Conservation (phyloP, 164 flowering plant species). For the Brasenia schreberi region DNA sequence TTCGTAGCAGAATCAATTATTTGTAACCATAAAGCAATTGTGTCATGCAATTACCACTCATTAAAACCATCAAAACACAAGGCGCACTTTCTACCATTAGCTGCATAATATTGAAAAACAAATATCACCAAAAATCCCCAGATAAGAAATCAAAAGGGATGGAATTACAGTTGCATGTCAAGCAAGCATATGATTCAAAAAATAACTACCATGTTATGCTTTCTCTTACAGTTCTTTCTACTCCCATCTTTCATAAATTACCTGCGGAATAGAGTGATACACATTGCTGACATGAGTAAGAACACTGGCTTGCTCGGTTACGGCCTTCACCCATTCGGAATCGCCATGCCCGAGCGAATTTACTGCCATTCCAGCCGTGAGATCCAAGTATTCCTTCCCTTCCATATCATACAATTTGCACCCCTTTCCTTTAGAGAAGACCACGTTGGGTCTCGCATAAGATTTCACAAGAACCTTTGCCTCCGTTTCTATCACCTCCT, state of each 20-base stretch:
- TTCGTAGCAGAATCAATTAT: too few species aligned
- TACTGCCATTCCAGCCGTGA: slow-evolving; percentile 79
- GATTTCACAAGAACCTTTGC: slow-evolving; percentile 54
- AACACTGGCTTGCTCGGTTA: slow-evolving; percentile 42
- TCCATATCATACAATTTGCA: slow-evolving; percentile 75
- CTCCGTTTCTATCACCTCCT: slow-evolving; percentile 54
- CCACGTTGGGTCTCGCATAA: slow-evolving; percentile 60
- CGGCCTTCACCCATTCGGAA: slow-evolving; percentile 60
- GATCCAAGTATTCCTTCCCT: slow-evolving; percentile 79
- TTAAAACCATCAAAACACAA: too few species aligned
- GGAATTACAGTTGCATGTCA: too few species aligned
- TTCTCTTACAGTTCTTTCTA: not conserved
- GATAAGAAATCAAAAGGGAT: too few species aligned
- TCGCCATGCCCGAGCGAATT: slow-evolving; percentile 89
- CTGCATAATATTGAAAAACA: too few species aligned
- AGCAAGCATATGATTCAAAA: too few species aligned
- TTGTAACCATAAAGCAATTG: too few species aligned
- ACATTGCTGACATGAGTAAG: slow-evolving; percentile 77
- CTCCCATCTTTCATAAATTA: slow-evolving; percentile 5
- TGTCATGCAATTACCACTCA: too few species aligned
- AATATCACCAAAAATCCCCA: too few species aligned
- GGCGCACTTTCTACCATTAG: too few species aligned
- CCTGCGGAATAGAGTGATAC: slow-evolving; percentile 69
- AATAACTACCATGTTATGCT: too few species aligned
- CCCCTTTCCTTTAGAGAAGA: slow-evolving; percentile 57